Conservation (phyloP, 352 stramenopile species). For the Phytopythium sindhum region DNA sequence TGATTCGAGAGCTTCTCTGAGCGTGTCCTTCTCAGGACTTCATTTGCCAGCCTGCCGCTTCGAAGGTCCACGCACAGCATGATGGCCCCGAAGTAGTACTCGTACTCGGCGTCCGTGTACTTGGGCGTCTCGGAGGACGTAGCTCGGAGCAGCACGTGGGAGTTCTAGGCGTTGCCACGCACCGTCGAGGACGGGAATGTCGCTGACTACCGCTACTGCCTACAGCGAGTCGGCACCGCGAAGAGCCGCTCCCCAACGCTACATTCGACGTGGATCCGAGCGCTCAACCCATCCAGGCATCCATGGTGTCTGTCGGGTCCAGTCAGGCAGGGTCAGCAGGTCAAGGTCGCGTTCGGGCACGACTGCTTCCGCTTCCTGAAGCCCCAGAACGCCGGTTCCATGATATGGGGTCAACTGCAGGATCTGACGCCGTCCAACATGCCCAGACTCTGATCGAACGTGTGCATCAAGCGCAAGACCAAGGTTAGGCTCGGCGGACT, state of each 20-base stretch:
- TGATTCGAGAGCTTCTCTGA: neutral
- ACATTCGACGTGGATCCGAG: neutral
- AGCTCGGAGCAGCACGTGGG: neutral
- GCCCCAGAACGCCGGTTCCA: neutral
- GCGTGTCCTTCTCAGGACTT: neutral
- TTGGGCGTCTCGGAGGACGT: neutral
- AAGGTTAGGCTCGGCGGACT: neutral
- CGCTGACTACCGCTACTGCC: neutral
- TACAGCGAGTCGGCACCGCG: neutral
- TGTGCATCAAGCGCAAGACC: conserved; percentile 4
- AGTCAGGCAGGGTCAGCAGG: neutral
- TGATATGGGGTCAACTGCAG: neutral
- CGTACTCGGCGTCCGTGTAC: neutral
- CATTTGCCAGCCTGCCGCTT: neutral
- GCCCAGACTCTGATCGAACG: neutral
- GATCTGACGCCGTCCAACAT: neutral
- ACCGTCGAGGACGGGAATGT: neutral
- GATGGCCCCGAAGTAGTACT: neutral
- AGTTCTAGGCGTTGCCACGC: neutral
- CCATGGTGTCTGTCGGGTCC: neutral
- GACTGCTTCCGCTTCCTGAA: neutral
- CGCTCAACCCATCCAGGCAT: neutral
- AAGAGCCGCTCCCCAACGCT: neutral
- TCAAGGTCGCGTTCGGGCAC: neutral
- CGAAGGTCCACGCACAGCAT: neutral